A percentile compares a stretch with the other conserved stretches of the same genome.
These are phyloP conservation scores for Amanita molliuscula DNA, from an alignment of 768 basidiomycete genomes.

Conservation along the genomic window DNA sequence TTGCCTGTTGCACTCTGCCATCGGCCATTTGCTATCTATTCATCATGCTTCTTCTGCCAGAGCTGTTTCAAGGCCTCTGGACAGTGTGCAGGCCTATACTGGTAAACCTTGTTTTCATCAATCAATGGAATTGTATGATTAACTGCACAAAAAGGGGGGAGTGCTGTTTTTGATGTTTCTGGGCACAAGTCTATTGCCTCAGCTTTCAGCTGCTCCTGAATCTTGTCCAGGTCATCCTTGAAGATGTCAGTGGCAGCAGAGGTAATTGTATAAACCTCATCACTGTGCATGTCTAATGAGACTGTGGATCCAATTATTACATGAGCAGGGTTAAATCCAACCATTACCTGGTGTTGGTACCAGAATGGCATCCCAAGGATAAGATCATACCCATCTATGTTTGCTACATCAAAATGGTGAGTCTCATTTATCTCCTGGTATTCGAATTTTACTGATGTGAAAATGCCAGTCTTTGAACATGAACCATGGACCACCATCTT, in stretches of 20 bases:
- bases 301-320: slow-evolving; percentile 17
- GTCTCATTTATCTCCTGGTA: slow-evolving; percentile 24
- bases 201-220: neutral
- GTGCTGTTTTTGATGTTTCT: neutral
- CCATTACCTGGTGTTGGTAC: slow-evolving; percentile 17
- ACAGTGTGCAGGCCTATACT: neutral
- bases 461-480: slow-evolving; percentile 22
- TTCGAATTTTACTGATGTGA: slow-evolving; percentile 13
- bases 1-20: neutral
- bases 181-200: slow-evolving; percentile 4
- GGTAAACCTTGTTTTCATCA: neutral
- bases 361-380: slow-evolving; percentile 31
- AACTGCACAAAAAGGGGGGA: slow-evolving; percentile 8
- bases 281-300: slow-evolving; percentile 9
- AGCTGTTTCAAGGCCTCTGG: neutral
- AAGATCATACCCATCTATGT: slow-evolving; percentile 28
- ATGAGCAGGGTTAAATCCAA: slow-evolving; percentile 17
- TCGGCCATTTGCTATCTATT: neutral
- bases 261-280: neutral
- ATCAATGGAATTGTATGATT: slow-evolving; percentile 8
- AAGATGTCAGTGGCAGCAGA: neutral
- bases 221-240: neutral
- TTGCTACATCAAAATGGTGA: slow-evolving; percentile 24
- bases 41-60: neutral
- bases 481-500: slow-evolving; percentile 34